Base-by-base conservation (phyloP, 2,329 filamentous ascomycete genomes). In the Fusarium chlamydosporum region DNA sequence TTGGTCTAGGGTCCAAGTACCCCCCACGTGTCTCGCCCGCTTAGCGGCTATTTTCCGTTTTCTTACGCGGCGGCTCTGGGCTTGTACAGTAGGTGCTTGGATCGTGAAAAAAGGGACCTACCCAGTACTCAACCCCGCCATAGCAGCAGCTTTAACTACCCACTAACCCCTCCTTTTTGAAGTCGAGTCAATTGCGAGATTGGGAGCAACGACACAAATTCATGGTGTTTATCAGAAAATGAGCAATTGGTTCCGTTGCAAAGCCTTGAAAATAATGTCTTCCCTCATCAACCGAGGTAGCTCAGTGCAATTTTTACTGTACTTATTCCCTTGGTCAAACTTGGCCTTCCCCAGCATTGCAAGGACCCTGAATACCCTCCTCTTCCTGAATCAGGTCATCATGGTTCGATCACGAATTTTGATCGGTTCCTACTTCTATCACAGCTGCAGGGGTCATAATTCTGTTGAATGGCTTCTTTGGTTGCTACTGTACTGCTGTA, bases 371-470 rank as follows among this genome's bases (percentile, higher is more conserved):
- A 20, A 65, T 50, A 5, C 4, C 23, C 4, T 69, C 61, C 64
- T 56, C 58, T 26, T 48, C 58, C 61, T 33, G 12, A 38, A 58
- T 73, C 71, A 70, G 71, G n/a, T 56, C 67, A 73, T 74, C 34
- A 65, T 74, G 70, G 72, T 74, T 74, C 72, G 71, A 72, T 65
- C 55, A 35, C 65, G 70, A 72, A 61, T 58, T 52, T 48, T 15
- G 10, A 20, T 48, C 46, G 42, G 40, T 56, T 64, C 40, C 27
- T 43, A 7, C 10, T 41, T 37, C 42, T 42, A 35, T 50, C 23
- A 48, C 31, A 16, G 26, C 16, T 55, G 31, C 54, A 27, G 13
- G 35, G 42, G 38, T 64, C 15, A 13, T n/a, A 15, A n/a, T 7
- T 51, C 54, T 46, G 40, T 55, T 63, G 35, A 51, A 55, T 33